phyloP scores from a whole-genome alignment of 345 rosid genomes.

The Trapa bicornis region DNA sequence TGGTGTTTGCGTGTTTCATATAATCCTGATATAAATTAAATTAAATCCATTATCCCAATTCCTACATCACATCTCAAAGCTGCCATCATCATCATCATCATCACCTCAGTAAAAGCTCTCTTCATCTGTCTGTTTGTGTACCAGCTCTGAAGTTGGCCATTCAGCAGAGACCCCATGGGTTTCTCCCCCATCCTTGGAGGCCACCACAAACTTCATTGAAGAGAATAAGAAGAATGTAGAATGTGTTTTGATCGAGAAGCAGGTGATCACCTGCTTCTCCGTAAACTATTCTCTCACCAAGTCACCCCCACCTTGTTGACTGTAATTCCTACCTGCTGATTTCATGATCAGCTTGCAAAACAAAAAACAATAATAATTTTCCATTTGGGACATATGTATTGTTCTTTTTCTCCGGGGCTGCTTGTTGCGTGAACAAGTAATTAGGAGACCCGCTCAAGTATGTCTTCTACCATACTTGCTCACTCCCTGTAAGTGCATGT shows the following conservation, averaged over 20 bases:
- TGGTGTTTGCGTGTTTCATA: too few species aligned
- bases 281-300: not conserved
- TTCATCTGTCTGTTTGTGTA: not conserved
- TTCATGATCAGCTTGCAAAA: too few species aligned
- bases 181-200: not conserved
- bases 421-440: not conserved
- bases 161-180: not conserved
- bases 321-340: constrained; percentile 6
- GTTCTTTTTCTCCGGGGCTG: not conserved
- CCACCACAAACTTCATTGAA: too few species aligned
- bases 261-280: not conserved
- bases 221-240: not conserved
- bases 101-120: not conserved
- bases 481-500: too few species aligned
- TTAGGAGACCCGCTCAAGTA: too few species aligned
- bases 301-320: not conserved
- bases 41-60: too few species aligned
- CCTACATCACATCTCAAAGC: too few species aligned
- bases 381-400: not conserved
- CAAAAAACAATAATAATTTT: too few species aligned
- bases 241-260: too few species aligned
- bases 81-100: too few species aligned
- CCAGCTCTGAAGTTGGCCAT: not conserved
- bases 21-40: too few species aligned
- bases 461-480: too few species aligned